Base-by-base conservation (phyloP, 2,329 filamentous ascomycete genomes). In the Cryoendolithus antarcticus region DNA sequence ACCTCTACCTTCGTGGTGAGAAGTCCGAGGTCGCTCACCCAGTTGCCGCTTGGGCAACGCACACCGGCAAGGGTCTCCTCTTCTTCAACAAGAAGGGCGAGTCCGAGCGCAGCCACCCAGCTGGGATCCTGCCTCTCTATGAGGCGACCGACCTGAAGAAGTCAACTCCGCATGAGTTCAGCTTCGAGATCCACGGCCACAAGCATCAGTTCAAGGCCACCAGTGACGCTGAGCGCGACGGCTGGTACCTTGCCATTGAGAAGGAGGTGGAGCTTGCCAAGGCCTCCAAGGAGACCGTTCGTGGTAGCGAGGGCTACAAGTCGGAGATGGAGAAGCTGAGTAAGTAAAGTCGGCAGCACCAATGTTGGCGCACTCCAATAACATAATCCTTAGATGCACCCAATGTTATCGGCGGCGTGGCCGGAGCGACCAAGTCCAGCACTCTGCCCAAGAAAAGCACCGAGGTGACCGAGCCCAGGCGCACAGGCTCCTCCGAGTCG, bases 21-120 rank as follows among this genome's bases (percentile, higher is more conserved):
- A 95, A 95, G 80, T 72, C 80, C 41, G 72, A 79, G 39, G 71
- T 80, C 49, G 80, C 82, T 45, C 81, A 93, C 68, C 74, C 83
- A 50, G 81, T 82, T 53, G 81, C 78, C 51, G 82, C 91, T 29
- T 95, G 91, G 86, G 86, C 89, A 47, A 79, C 78, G 52, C 78
- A 93, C 72, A 95, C 89, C 43, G 89, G 89, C 62, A 93, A 93
- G 72, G 91, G 91, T 58, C 81, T 96, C 12, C 71, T 96, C 32
- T 94, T 93, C 74, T 83, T 85, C 65, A 80, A 82, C 65, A 86
- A 89, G 77, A 80, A 84, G 64, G 70, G 74, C 38, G 74, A 77
- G 56, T 52, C 48, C 39, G 82, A 93, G 66, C 94, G 93, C 77
- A 70, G 75, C 49, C 73, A 74, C 44, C 88, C 89, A 44, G 72